Evolutionary conservation across 257 asterid genomes (phyloP), one percentile per base, ranked within the genome.

Genomic region (Paraleonurus japonicus): DNA sequence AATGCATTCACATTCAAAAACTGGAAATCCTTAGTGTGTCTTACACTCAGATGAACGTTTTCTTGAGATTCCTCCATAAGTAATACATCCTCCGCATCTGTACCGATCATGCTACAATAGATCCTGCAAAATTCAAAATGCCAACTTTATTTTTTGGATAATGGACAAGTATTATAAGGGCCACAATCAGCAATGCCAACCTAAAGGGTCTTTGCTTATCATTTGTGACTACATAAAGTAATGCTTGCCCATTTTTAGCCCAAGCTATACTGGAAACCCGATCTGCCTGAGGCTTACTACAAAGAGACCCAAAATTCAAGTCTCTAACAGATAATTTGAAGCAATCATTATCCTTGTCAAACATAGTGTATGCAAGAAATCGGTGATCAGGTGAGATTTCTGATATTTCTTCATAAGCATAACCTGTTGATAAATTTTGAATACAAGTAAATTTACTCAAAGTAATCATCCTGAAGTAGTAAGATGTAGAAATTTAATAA

Each of bases 351-450:
- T 89, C 98, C 87, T 95, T 92, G 80, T 89, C 98, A 68, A 83
- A 95, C 98, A 95, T 89, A 48, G 97, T 89, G 82, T 95, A 92
- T 41, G 98, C 99, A 79, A 92, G 88, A 87, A 87, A 88, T 11
- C 90, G 85, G 63, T 95, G 99, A 81, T 95, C 96, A 35, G 99
- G 99, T 64, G 99, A 95, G 54, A 95, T 80, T 76, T 92, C 98
- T 5, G 99, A 95, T 76, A 88, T 79, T 81, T 88, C 98, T 80
- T 89, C 99, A 55, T 81, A 89, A 2, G 99, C 95, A 82, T 89
- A 86, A 64, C 99, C 98, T 91, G 81, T 27, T 41, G 24, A 72
- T 50, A 22, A 71, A 51, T 28, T 45, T 64, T n/a, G 43, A 27
- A 41, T n/a, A 69, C 33, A 47, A 43, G 10, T 59, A 48, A 72